Evolutionary conservation across 2,329 filamentous ascomycete species (phyloP), one percentile per base, ranked within the genome.

Genomic region (Cladosporium velox): DNA sequence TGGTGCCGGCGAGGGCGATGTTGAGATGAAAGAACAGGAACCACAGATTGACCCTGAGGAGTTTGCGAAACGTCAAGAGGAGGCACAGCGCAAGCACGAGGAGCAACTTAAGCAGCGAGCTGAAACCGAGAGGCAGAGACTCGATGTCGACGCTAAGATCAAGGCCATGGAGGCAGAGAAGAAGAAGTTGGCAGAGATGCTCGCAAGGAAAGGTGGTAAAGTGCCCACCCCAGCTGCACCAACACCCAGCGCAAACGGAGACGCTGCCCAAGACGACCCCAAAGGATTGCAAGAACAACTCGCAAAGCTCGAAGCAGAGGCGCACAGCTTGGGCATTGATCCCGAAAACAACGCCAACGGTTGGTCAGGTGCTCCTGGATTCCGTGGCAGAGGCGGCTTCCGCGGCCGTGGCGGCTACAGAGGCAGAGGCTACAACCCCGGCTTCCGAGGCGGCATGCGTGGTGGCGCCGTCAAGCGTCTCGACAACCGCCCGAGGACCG

Each of bases 251-350:
- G 72, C 59, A 73, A 73, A 70, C 35, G 65, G 66, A 41, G 34
- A 63, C 6, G 65, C 52, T 6, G 66, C 69, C 11, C 68, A 72
- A 21, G 79, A 83, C 4, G 83, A 88, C 71, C 89, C 89, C 1
- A 87, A 88, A 59, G 83, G 84, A 52, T 81, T 94, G n/a, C 87
- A 88, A 54, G 88, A 88, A 2, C 89, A 91, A 73, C 81, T 93
- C 15, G 89, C 89, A 1, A 87, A 85, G n/a, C 80, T 93, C 7
- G 88, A 93, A 74, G 88, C 87, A 26, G 91, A 93, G 77, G 91
- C 91, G 15, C 85, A 85, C 72, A 84, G 85, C 10, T 81, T 93
- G 38, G 90, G 90, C 8, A 83, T 93, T 35, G 87, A 91, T 72
- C 85, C 87, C 1, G 83, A 87, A 3, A 81, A 77, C 69, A 75